Conservation (phyloP, 2,329 filamentous ascomycete species). For the Aspergillus amoenus region DNA sequence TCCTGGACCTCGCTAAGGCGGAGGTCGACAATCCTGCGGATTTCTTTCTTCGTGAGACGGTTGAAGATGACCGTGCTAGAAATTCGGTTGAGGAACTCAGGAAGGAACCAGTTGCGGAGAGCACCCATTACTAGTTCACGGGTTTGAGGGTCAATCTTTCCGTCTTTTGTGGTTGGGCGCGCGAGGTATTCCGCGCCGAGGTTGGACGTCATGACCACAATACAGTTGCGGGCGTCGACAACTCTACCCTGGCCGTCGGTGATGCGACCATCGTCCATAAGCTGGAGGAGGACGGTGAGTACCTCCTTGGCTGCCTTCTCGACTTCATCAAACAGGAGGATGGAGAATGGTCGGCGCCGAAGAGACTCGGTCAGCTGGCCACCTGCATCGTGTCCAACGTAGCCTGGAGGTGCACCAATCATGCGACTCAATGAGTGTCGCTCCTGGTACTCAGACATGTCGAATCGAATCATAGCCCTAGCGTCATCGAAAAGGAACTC, state of each 20-base stretch:
- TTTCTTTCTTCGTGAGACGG: constrained; percentile 83
- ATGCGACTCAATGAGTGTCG: constrained; percentile 92
- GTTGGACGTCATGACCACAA: constrained; percentile 99
- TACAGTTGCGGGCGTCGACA: constrained; percentile 95
- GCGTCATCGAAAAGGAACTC: constrained; percentile 98
- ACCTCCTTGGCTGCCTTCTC: constrained; percentile 99
- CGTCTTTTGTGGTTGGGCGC: constrained; percentile 73
- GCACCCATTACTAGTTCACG: constrained; percentile 87
- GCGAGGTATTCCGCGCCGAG: constrained; percentile 91
- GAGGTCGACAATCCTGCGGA: constrained; percentile 92
- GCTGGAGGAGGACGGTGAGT: constrained; percentile 92
- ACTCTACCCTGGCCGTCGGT: constrained; percentile 96
- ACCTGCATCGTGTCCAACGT: constrained; percentile 93
- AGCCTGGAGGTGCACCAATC: constrained; percentile 96
- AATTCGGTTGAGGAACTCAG: constrained; percentile 98
- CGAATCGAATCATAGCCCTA: constrained; percentile 97
- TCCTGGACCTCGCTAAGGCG: constrained; percentile 87
- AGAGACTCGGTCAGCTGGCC: constrained; percentile 94
- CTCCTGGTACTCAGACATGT: constrained; percentile 99
- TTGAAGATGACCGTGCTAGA: constrained; percentile 98
- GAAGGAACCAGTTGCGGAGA: constrained; percentile 92
- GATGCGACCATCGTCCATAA: constrained; percentile 98
- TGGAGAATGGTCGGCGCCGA: constrained; percentile 93
- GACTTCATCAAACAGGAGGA: constrained; percentile 95
- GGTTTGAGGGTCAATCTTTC: constrained; percentile 81